Base-by-base conservation (phyloP, 2,329 filamentous ascomycete species). In the Xylaria sp. region DNA sequence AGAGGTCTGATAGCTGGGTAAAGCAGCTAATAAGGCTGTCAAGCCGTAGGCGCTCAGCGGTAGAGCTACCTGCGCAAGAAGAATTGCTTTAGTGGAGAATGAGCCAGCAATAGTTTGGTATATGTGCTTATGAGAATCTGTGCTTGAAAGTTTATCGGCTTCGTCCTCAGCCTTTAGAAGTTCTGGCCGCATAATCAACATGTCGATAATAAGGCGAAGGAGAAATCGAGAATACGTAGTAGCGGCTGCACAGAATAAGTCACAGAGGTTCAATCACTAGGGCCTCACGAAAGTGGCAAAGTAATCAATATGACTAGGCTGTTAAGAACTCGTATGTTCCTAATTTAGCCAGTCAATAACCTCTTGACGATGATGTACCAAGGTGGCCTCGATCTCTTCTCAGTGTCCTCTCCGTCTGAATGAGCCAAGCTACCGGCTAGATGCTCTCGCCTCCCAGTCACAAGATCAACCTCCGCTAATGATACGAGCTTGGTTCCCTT, bases 401-500 rank as follows among this genome's bases (percentile, higher is more conserved):
- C 63, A 10, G 20, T 4, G 7, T n/a, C 63, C 22, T 67, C 60
- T 0, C 53, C 65, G 13, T 56, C 47, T 10, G 61, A 67, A 33
- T 31, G 5, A 20, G 31, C 27, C 11, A 22, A 22, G 25, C 36
- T 39, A 7, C 22, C 10, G 22, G 10, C 61, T 0, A 73, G 22
- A 50, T 71, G 27, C 15, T 74, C 73, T 13, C 72, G 61, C 36
- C 73, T 68, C 5, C 74, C 73, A 11, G 72, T 72, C n/a, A 74
- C 69, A 15, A 75, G 68, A 45, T 75, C 74, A 9, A 68, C 68
- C 10, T 73, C 71, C 17, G 31, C 44, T 42, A 71, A 47, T 1
- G 62, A 38, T 10, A 76, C 68, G 2, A 76, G 39, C 51, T 71
- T 73, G 1, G 73, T 75, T 10, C 64, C 45, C 66, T 75, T 76